phyloP scores from a whole-genome alignment of 768 basidiomycete genomes.

The Tremella mesenterica region DNA sequence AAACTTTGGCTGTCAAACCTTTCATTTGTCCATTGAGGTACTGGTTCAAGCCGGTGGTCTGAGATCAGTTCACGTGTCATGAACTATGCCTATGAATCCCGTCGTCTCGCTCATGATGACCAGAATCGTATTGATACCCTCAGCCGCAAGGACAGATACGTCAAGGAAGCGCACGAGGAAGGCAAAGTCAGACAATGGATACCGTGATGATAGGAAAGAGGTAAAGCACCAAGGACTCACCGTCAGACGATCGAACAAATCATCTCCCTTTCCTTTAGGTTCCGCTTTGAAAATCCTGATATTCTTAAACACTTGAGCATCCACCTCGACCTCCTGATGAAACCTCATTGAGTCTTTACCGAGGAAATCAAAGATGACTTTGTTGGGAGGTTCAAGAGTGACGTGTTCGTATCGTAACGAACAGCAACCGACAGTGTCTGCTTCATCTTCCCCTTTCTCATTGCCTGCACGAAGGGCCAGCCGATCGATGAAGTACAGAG shows the following conservation, averaged over 20 bases:
- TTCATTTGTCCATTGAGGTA: slow-evolving; percentile 91
- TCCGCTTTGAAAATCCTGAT: slow-evolving; percentile 87
- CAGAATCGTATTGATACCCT: background rate
- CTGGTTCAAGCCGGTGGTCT: slow-evolving; percentile 82
- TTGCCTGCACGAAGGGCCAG: slow-evolving; percentile 97
- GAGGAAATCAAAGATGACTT: slow-evolving; percentile 89
- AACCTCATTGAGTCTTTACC: slow-evolving; percentile 99
- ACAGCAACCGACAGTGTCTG: slow-evolving; percentile 98
- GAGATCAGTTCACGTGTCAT: slow-evolving; percentile 8
- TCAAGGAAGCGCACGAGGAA: background rate
- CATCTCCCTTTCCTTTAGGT: slow-evolving; percentile 76
- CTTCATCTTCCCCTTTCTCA: slow-evolving; percentile 99
- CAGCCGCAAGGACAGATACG: background rate
- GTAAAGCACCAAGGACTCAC: slow-evolving; percentile 50
- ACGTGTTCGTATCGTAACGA: slow-evolving; percentile 95
- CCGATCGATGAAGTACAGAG: slow-evolving; percentile 97
- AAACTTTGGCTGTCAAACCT: slow-evolving; percentile 95
- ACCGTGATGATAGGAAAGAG: background rate
- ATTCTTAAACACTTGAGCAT: slow-evolving; percentile 93
- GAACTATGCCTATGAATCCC: too few relatives aligned
- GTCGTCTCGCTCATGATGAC: too few relatives aligned
- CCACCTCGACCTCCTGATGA: slow-evolving; percentile 72
- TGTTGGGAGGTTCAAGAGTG: slow-evolving; percentile 77
- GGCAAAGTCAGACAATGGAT: background rate
- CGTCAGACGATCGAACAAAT: slow-evolving; percentile 87